Evolutionary conservation across 2,329 filamentous ascomycete genomes (phyloP).

Genomic region (Fusarium cyanostomum): DNA sequence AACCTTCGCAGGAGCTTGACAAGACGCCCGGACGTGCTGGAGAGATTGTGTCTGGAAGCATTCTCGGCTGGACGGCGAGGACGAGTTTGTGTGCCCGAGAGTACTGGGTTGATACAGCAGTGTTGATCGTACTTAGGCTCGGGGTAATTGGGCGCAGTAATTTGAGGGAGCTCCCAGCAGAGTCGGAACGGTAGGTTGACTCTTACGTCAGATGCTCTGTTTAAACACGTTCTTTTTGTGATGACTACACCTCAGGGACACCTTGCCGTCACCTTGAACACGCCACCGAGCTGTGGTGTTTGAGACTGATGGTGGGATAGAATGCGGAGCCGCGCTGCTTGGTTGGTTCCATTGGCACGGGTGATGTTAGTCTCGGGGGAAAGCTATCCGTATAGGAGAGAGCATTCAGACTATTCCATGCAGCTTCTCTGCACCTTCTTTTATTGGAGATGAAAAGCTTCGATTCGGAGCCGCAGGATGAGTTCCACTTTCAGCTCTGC

Average conservation of each 20-base stretch:
- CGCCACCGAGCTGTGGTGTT: neutral
- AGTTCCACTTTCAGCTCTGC: neutral
- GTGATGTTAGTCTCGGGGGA: neutral
- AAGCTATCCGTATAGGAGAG: neutral
- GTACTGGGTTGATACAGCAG: neutral
- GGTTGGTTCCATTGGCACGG: neutral
- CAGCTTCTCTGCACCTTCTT: constrained; percentile 7
- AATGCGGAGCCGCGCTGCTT: constrained; percentile 12
- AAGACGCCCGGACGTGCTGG: neutral
- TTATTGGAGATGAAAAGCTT: neutral
- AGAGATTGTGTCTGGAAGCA: neutral
- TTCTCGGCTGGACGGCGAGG: constrained; percentile 3
- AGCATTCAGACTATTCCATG: constrained; percentile 5
- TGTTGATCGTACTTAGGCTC: neutral
- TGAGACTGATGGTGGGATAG: neutral
- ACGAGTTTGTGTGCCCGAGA: neutral
- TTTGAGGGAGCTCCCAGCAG: neutral
- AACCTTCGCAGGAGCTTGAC: neutral
- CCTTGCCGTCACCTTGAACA: constrained; percentile 7
- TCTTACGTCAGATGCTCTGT: constrained; percentile 31
- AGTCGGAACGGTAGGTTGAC: constrained; percentile 16
- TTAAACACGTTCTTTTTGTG: constrained; percentile 28
- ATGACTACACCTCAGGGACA: constrained; percentile 3
- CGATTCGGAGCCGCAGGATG: constrained; percentile 4
- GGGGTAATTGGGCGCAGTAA: constrained; percentile 9